Base-by-base conservation (phyloP, 2,329 filamentous ascomycete species). In the Hymenoscyphus salicellus region DNA sequence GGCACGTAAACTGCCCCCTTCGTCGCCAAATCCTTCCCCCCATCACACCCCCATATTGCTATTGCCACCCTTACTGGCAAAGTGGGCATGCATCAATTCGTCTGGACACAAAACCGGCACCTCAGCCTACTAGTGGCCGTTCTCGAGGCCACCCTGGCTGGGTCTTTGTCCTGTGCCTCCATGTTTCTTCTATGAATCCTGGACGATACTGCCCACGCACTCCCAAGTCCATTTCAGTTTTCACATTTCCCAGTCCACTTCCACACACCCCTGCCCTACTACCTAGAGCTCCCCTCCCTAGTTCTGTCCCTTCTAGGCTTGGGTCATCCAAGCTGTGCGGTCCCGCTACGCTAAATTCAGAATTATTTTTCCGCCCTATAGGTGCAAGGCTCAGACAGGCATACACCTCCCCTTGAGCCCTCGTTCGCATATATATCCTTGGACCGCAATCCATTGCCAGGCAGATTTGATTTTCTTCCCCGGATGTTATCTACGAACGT, bases 61-160 rank as follows among this genome's bases (percentile, higher is more conserved):
- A 63, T 57, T 56, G 28, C 55, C 55, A 56, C 55, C 16, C 26
- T 32, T n/a, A 56, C 55, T 33, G 55, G 26, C 52, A 8, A 26
- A 52, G 20, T 20, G 20, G 17, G 17, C n/a, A 46, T 46, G 41
- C 41, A 46, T 1, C n/a, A 46, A 5, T 46, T 46, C 41, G 17
- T 23, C 41, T 46, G 41, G 41, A 17, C 17, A 46, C 6, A 20
- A 20, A 52, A 52, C 46, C 11, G 8, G 46, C 55, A 32, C 26
- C 55, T 56, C 55, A 66, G 65, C 69, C 65, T 62, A 69, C 38
- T 69, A n/a, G 11, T 23, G 55, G 26, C 28, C 55, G 14, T 56
- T 30, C 7, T 30, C 17, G 26, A 56, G 52, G 26, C 52, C 52
- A 26, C 55, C 55, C 28, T 7, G 55, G 28, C n/a, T 30, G 55